These are phyloP conservation scores for Penicillium steckii DNA, from an alignment of 495 filamentous ascomycete genomes.

Conservation along the genomic window DNA sequence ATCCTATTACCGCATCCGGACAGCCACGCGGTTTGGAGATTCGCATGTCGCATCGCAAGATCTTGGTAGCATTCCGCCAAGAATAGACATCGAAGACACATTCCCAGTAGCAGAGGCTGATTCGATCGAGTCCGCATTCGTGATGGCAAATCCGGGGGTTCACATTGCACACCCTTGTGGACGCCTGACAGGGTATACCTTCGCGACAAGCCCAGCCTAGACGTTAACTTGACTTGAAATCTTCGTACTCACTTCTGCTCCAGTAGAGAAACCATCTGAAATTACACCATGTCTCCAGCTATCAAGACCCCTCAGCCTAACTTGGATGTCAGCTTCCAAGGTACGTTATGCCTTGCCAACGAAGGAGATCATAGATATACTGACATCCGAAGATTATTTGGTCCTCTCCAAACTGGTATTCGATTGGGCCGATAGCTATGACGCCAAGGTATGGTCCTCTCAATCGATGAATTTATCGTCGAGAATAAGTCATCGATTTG, in stretches of 20 bases:
- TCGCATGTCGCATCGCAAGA: conserved; percentile 10
- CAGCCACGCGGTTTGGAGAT: neutral
- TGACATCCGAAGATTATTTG: conserved; percentile 22
- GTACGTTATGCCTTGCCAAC: too few species aligned
- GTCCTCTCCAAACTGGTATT: conserved; percentile 41
- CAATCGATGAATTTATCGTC: neutral
- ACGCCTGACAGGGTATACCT: neutral
- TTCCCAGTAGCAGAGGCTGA: too few species aligned
- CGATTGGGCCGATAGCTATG: conserved; percentile 84
- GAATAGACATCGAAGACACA: neutral
- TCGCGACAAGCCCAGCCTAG: neutral
- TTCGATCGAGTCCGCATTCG: neutral
- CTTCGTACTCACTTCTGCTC: neutral
- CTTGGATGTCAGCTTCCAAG: conserved; percentile 29
- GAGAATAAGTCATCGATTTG: neutral
- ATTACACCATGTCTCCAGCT: conserved; percentile 24
- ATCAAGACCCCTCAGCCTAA: conserved; percentile 24
- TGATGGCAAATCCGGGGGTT: neutral
- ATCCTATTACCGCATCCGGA: conserved; percentile 23
- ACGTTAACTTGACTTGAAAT: neutral
- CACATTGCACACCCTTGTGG: neutral
- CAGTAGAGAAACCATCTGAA: neutral
- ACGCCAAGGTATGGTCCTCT: conserved; percentile 50
- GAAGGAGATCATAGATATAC: too few species aligned
- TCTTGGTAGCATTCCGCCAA: conserved; percentile 16